Evolutionary conservation across 805 yeast species (phyloP).

Genomic region (Myxozyma geophila): DNA sequence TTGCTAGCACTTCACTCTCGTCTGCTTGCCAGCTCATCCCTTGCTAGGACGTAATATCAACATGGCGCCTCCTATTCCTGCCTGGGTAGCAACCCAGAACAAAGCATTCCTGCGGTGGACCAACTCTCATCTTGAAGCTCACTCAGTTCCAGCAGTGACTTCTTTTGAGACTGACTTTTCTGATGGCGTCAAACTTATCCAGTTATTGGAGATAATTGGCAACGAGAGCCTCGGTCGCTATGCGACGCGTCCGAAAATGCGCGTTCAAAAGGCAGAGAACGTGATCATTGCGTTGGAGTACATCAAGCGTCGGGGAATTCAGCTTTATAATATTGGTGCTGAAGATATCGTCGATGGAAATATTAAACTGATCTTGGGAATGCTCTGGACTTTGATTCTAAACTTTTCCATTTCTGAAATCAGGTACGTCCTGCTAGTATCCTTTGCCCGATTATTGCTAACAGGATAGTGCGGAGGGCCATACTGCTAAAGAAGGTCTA

Average conservation of each 20-base stretch:
- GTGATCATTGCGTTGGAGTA: conserved; percentile 47
- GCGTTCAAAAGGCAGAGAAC: conserved; percentile 49
- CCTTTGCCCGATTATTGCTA: background rate
- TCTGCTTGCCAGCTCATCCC: background rate
- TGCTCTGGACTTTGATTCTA: conserved; percentile 68
- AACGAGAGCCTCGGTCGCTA: conserved; percentile 46
- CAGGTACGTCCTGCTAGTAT: conserved; percentile 27
- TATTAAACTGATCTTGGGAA: conserved; percentile 86
- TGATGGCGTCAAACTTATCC: conserved; percentile 47
- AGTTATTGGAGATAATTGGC: conserved; percentile 47
- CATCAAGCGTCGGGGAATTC: conserved; percentile 46
- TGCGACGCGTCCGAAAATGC: conserved; percentile 42
- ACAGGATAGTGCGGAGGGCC: conserved; percentile 45
- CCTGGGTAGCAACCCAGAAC: conserved; percentile 49
- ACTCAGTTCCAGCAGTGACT: conserved; percentile 39
- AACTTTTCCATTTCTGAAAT: conserved; percentile 49
- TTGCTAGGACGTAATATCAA: background rate
- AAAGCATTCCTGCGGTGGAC: conserved; percentile 49
- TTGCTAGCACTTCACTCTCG: background rate
- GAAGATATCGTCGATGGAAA: conserved; percentile 95
- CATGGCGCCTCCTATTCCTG: conserved; percentile 35
- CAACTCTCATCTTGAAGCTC: conserved; percentile 44
- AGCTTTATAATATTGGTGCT: conserved; percentile 52
- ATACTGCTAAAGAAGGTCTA: conserved; percentile 51
- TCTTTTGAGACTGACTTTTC: conserved; percentile 43